Evolutionary conservation across 345 rosid species (phyloP).

Genomic region (Euphorbia peplus): DNA sequence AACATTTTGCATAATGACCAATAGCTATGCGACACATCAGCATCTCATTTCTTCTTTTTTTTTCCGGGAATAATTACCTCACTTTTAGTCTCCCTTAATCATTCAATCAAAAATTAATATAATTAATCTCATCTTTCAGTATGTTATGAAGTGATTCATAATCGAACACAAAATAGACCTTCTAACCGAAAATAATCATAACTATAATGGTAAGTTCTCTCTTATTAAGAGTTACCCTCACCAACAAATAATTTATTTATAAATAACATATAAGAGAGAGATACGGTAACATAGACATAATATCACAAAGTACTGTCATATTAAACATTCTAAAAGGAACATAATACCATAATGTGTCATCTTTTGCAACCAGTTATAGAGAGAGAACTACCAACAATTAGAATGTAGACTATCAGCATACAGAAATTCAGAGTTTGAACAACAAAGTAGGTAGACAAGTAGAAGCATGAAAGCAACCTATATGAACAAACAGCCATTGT

Average conservation of each 20-base stretch:
- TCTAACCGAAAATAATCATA: conserved; percentile 3
- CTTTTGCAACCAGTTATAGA: not conserved
- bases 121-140: not conserved
- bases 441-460: not conserved
- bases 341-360: conserved; percentile 2
- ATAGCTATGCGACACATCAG: not conserved
- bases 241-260: too few species aligned
- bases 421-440: conserved; percentile 1
- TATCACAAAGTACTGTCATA: not conserved
- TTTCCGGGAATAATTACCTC: conserved; percentile 4
- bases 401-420: not conserved
- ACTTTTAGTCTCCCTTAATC: conserved; percentile 13
- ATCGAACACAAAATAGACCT: conserved; percentile 17
- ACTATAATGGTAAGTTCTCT: not conserved
- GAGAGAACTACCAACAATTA: conserved; percentile 1
- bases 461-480: not conserved
- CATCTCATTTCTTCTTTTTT: not conserved
- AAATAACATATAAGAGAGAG: not conserved
- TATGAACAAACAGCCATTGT: conserved; percentile 5
- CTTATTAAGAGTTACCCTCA: not conserved
- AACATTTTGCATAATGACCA: conserved; percentile 1
- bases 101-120: conserved; percentile 3
- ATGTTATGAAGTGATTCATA: conserved; percentile 19
- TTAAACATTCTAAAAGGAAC: not conserved
- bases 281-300: not conserved